Evolutionary conservation across 805 yeast species (phyloP).

Genomic region (Kuraishia molischiana): DNA sequence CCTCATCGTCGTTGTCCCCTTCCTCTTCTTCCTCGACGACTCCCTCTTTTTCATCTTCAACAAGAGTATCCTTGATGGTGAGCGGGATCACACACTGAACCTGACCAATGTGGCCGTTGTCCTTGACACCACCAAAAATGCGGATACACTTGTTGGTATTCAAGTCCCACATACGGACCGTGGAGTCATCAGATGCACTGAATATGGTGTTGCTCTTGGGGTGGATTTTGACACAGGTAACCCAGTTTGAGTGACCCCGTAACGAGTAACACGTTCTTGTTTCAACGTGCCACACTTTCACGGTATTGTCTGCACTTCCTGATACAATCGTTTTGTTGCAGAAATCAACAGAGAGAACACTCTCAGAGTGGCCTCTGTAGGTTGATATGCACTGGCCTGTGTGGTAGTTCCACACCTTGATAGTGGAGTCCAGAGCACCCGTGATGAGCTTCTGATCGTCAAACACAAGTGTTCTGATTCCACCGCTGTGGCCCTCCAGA

Average conservation of each 20-base stretch:
- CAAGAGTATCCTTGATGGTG: slow-evolving; percentile 52
- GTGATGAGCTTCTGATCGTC: slow-evolving; percentile 86
- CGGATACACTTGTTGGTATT: slow-evolving; percentile 68
- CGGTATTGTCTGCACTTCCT: slow-evolving; percentile 87
- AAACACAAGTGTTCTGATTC: slow-evolving; percentile 76
- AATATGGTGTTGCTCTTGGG: slow-evolving; percentile 68
- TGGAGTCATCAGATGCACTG: slow-evolving; percentile 86
- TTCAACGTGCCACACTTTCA: slow-evolving; percentile 95
- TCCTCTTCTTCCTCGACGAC: slow-evolving; percentile 6
- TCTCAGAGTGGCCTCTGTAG: slow-evolving; percentile 84
- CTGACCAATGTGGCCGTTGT: slow-evolving; percentile 86
- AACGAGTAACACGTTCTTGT: slow-evolving; percentile 86
- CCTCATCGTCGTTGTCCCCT: slow-evolving; percentile 5
- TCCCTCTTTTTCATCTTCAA: slow-evolving; percentile 33
- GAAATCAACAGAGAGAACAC: slow-evolving; percentile 80
- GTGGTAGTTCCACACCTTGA: slow-evolving; percentile 92
- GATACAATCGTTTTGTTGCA: slow-evolving; percentile 73
- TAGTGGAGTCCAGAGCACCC: slow-evolving; percentile 85
- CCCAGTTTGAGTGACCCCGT: slow-evolving; percentile 91
- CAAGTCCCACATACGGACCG: slow-evolving; percentile 93
- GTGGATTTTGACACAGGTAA: slow-evolving; percentile 82
- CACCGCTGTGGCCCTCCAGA: slow-evolving; percentile 82
- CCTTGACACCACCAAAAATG: slow-evolving; percentile 65
- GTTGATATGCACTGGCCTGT: slow-evolving; percentile 94
- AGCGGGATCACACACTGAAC: slow-evolving; percentile 89